phyloP scores from a whole-genome alignment of 2,329 filamentous ascomycete genomes.

The Cytospora chrysosperma region DNA sequence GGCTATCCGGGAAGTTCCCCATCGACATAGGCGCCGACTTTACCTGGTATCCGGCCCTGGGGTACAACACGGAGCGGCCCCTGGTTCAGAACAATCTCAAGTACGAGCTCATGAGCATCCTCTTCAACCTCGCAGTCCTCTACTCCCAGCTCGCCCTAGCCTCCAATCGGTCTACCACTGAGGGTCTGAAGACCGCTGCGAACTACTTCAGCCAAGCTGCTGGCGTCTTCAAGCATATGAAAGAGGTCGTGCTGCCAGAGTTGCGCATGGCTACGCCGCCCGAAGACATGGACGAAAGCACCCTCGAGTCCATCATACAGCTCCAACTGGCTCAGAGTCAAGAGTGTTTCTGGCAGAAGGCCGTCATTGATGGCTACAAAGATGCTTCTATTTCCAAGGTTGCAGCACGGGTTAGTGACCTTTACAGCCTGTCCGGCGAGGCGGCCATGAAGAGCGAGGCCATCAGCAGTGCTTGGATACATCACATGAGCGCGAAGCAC shows the following conservation, averaged over 20 bases:
- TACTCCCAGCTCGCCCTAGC: slow-evolving; percentile 89
- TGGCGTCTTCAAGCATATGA: slow-evolving; percentile 77
- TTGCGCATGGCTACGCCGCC: slow-evolving; percentile 77
- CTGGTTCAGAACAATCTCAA: slow-evolving; percentile 65
- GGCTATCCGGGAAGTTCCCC: slow-evolving; percentile 93
- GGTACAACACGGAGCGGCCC: slow-evolving; percentile 80
- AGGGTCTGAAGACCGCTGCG: slow-evolving; percentile 83
- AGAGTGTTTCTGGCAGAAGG: slow-evolving; percentile 98
- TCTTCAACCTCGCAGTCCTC: slow-evolving; percentile 90
- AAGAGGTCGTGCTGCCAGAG: slow-evolving; percentile 75
- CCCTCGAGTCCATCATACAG: slow-evolving; percentile 77
- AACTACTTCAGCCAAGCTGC: slow-evolving; percentile 88
- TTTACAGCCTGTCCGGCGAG: slow-evolving; percentile 82
- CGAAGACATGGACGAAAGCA: slow-evolving; percentile 92
- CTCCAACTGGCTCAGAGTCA: slow-evolving; percentile 90
- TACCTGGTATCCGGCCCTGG: slow-evolving; percentile 90
- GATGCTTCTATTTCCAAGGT: slow-evolving; percentile 90
- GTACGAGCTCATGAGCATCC: slow-evolving; percentile 86
- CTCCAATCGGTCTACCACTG: slow-evolving; percentile 72
- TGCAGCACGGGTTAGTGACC: slow-evolving; percentile 83
- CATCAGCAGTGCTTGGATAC: slow-evolving; percentile 93
- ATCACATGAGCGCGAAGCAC: slow-evolving; percentile 95
- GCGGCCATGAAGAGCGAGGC: slow-evolving; percentile 85
- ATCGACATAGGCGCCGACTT: slow-evolving; percentile 96
- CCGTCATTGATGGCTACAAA: slow-evolving; percentile 89